Evolutionary conservation across 2,329 filamentous ascomycete species (phyloP).

Genomic region (Penicillium sp.): DNA sequence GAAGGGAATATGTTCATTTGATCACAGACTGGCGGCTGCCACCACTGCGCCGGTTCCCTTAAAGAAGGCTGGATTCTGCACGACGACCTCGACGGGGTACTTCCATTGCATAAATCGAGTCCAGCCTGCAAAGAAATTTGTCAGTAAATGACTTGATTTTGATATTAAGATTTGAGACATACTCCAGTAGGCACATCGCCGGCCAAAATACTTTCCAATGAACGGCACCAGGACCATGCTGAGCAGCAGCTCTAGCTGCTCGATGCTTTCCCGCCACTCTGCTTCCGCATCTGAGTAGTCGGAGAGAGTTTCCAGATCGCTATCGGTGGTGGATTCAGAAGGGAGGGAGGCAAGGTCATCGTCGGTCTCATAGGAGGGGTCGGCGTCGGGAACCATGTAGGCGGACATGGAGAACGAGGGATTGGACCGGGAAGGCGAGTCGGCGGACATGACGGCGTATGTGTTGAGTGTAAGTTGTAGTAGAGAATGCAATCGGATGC

Average conservation of each 20-base stretch:
- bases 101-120: constrained; percentile 93
- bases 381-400: constrained; percentile 44
- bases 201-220: constrained; percentile 89
- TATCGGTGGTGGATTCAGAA: constrained; percentile 43
- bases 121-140: constrained; percentile 67
- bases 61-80: constrained; percentile 65
- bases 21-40: constrained; percentile 51
- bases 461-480: too few relatives aligned
- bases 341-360: constrained; percentile 51
- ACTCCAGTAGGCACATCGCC: constrained; percentile 98
- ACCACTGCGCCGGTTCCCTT: constrained; percentile 66
- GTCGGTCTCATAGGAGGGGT: constrained; percentile 35
- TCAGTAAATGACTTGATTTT: constrained; percentile 11
- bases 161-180: constrained; percentile 31
- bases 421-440: constrained; percentile 34
- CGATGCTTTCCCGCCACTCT: constrained; percentile 92
- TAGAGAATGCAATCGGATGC: neutral
- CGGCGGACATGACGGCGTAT: constrained; percentile 35
- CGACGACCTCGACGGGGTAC: constrained; percentile 76
- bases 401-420: constrained; percentile 44
- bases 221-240: constrained; percentile 96
- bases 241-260: constrained; percentile 89
- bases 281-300: constrained; percentile 81
- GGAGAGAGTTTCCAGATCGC: constrained; percentile 50
- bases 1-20: neutral